Evolutionary conservation across 2,329 filamentous ascomycete genomes (phyloP).

Genomic region (Claviceps arundinis): DNA sequence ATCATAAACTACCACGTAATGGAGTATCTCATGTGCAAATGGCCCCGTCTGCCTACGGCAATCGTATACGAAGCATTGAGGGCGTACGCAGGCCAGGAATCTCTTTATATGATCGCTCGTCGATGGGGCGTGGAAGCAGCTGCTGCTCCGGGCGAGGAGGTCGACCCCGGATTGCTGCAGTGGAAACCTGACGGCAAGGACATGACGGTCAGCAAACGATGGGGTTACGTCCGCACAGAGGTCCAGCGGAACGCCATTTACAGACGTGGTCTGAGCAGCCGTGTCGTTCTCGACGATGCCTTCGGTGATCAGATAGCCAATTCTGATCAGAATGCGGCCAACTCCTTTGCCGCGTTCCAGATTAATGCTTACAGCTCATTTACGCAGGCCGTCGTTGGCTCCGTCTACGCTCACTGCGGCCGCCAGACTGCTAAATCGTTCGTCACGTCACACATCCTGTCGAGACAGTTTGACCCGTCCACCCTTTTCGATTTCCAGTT

Average conservation of each 20-base stretch:
- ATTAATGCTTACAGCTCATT: conserved; percentile 60
- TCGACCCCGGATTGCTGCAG: conserved; percentile 83
- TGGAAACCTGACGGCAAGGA: conserved; percentile 44
- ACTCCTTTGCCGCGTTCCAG: conserved; percentile 42
- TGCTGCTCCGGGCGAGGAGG: conserved; percentile 77
- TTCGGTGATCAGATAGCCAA: conserved; percentile 52
- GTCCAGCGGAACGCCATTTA: conserved; percentile 29
- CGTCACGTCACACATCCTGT: conserved; percentile 71
- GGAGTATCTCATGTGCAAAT: conserved; percentile 78
- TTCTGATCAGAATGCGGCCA: conserved; percentile 10
- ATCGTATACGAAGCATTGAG: conserved; percentile 78
- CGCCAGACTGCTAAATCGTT: conserved; percentile 68
- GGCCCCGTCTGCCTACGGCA: conserved; percentile 79
- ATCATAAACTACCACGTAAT: conserved; percentile 80
- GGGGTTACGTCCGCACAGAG: conserved; percentile 41
- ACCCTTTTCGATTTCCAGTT: conserved; percentile 72
- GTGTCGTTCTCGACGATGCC: conserved; percentile 69
- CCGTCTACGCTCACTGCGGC: conserved; percentile 76
- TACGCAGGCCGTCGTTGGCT: conserved; percentile 71
- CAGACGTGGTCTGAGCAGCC: conserved; percentile 59
- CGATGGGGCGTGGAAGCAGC: conserved; percentile 90
- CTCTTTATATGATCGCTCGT: conserved; percentile 57
- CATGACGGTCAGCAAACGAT: conserved; percentile 30
- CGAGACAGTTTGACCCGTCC: conserved; percentile 62
- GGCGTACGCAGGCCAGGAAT: conserved; percentile 65